Percentiles rank a stretch among this genome's conserved stretches.
Evolutionary conservation across 1,284 basidiomycete species (phyloP).

Genomic region (Cryptococcus sp.): DNA sequence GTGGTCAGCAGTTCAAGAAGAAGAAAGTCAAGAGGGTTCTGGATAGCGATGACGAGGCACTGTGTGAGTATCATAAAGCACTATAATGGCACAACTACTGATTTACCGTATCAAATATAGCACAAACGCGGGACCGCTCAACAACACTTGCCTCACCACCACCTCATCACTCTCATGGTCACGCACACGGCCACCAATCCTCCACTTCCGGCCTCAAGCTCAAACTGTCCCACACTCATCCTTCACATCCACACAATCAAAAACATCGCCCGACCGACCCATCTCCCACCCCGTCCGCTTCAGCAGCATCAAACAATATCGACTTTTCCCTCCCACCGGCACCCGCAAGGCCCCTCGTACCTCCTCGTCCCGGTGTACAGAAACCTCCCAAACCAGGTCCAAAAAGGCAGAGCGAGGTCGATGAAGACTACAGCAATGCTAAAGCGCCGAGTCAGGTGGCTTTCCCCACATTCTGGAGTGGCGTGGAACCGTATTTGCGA

Average conservation of each 20-base stretch:
- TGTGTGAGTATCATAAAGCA: slow-evolving; percentile 56
- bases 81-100: slow-evolving; percentile 4
- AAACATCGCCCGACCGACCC: slow-evolving; percentile 35
- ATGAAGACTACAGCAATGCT: slow-evolving; percentile 79
- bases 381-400: slow-evolving; percentile 73
- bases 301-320: slow-evolving; percentile 43
- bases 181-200: slow-evolving; percentile 12
- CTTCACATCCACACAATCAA: slow-evolving; percentile 21
- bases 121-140: slow-evolving; percentile 53
- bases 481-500: slow-evolving; percentile 81
- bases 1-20: slow-evolving; percentile 64
- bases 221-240: slow-evolving; percentile 34
- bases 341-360: slow-evolving; percentile 58
- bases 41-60: slow-evolving; percentile 68
- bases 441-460: slow-evolving; percentile 64
- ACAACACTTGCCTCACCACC: slow-evolving; percentile 58
- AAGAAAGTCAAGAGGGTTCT: slow-evolving; percentile 77
- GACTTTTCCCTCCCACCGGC: slow-evolving; percentile 44
- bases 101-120: slow-evolving; percentile 9
- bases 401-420: slow-evolving; percentile 75
- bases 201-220: slow-evolving; percentile 46
- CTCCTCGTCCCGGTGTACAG: slow-evolving; percentile 66
- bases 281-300: slow-evolving; percentile 53
- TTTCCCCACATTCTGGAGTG: slow-evolving; percentile 71
- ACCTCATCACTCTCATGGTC: slow-evolving; percentile 12